These are phyloP conservation scores for Penicillium turbatum DNA, from an alignment of 495 filamentous ascomycete species.

Conservation along the genomic window DNA sequence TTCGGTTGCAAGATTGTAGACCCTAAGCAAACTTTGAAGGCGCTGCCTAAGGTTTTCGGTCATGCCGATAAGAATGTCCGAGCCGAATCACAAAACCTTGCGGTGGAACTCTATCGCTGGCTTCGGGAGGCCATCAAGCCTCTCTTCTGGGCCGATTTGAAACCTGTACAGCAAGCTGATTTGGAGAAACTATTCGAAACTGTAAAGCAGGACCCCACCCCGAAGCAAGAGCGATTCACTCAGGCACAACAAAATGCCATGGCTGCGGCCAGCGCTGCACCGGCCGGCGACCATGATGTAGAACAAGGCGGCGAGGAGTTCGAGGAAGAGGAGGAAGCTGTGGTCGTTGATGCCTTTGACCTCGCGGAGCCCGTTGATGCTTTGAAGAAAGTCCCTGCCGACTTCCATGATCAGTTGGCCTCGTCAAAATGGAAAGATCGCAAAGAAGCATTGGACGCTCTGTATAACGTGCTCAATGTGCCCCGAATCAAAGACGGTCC, in stretches of 20 bases:
- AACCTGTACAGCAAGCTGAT: conserved; percentile 92
- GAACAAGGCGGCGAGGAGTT: conserved; percentile 56
- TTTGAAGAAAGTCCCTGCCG: conserved; percentile 72
- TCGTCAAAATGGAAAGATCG: conserved; percentile 98
- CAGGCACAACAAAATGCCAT: conserved; percentile 82
- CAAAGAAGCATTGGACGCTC: conserved; percentile 86
- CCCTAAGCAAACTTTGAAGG: conserved; percentile 91
- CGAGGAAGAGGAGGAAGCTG: conserved; percentile 64
- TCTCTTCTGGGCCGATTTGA: conserved; percentile 93
- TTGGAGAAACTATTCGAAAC: conserved; percentile 91
- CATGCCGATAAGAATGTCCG: conserved; percentile 99
- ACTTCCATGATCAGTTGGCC: conserved; percentile 74
- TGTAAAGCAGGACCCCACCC: conserved; percentile 78
- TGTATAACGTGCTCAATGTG: conserved; percentile 72
- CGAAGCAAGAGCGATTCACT: conserved; percentile 88
- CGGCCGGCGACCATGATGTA: conserved; percentile 47
- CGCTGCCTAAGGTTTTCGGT: conserved; percentile 84
- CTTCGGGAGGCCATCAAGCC: conserved; percentile 97
- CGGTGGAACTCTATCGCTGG: conserved; percentile 96
- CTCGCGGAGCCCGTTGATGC: conserved; percentile 89
- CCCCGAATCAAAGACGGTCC: conserved; percentile 89
- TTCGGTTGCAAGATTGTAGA: conserved; percentile 96
- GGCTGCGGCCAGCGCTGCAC: conserved; percentile 59
- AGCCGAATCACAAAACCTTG: conserved; percentile 85
- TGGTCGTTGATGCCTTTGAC: conserved; percentile 78